Base-by-base conservation (phyloP, 306 rosid genomes). In the Betula pendula region DNA sequence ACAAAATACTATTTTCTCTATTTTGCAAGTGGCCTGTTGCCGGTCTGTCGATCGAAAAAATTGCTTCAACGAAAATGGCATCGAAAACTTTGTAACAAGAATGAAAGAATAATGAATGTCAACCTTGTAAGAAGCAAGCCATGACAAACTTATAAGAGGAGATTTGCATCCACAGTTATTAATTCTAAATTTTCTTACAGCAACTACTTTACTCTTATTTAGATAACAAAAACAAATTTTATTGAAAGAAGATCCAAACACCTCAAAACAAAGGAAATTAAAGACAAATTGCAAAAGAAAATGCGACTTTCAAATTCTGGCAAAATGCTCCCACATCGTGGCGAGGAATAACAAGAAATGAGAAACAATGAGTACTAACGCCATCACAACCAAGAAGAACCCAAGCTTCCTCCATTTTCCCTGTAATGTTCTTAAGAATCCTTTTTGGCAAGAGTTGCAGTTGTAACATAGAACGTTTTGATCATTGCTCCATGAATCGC, bases 401-500 rank as follows among this genome's bases (percentile, higher is more conserved):
- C 85, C 85, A 3, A 81, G 67, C 44, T 45, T 81, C 81, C 71
- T 22, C 81, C 85, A 81, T 53, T 81, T 81, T 40, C 68, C 52
- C 55, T 72, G 60, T 15, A 81, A 42, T 40, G 78, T 63, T 24
- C 1, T 35, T 0, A 49, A 14, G 27, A 78, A 82, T 24, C 86
- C 86, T 51, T 59, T 62, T 70, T 78, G 78, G 53, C 86, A 82
- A 9, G 82, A 47, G 14, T 48, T 11, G 74, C 83, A 82, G 65
- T 52, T 75, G 48, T 78, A 82, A 70, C 86, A 82, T n/a, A 78
- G 52, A 4, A 38, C 12, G 4, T 43, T 42, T 16, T 67, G 35
- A 8, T 78, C 73, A 24, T 82, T 82, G n/a, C 29, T 33, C 83
- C 86, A 73, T 17, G 31, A 20, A 74, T 60, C 60, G 33, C 83